phyloP scores from a whole-genome alignment of 2,329 filamentous ascomycete species.

The Fusarium sp. region DNA sequence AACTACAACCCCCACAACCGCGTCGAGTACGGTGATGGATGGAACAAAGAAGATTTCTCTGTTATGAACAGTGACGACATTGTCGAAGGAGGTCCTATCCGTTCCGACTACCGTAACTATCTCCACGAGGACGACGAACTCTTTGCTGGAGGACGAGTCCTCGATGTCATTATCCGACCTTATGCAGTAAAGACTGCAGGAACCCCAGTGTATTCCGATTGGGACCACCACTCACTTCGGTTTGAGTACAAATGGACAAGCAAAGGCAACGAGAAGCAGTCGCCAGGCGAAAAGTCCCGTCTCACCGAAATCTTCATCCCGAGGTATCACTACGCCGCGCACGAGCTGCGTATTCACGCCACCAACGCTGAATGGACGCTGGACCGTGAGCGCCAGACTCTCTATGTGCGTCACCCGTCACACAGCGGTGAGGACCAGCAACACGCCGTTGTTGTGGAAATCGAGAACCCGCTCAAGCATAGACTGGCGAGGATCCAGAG shows the following conservation, averaged over 20 bases:
- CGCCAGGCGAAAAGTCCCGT: constrained; percentile 30
- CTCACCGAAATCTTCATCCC: constrained; percentile 56
- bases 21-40: constrained; percentile 55
- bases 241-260: constrained; percentile 52
- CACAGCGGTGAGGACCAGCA: constrained; percentile 12
- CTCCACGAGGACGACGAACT: constrained; percentile 50
- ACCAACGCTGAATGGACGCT: constrained; percentile 49
- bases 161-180: constrained; percentile 55
- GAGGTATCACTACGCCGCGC: constrained; percentile 51
- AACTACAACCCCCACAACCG: constrained; percentile 56
- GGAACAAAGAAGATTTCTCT: constrained; percentile 59
- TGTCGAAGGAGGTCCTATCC: constrained; percentile 42
- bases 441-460: constrained; percentile 41
- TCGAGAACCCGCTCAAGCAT: constrained; percentile 40
- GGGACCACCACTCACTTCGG: constrained; percentile 49
- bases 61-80: constrained; percentile 52
- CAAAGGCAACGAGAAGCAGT: constrained; percentile 17
- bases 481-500: constrained; percentile 26
- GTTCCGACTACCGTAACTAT: constrained; percentile 50
- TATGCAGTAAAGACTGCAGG: constrained; percentile 57
- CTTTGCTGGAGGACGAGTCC: constrained; percentile 52
- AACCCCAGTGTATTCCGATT: constrained; percentile 49
- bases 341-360: constrained; percentile 44
- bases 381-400: constrained; percentile 45
- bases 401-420: constrained; percentile 42